Percentiles rank a stretch among this genome's conserved stretches.
Conservation (phyloP, 2,329 filamentous ascomycete genomes). For the Xylogone sp. region DNA sequence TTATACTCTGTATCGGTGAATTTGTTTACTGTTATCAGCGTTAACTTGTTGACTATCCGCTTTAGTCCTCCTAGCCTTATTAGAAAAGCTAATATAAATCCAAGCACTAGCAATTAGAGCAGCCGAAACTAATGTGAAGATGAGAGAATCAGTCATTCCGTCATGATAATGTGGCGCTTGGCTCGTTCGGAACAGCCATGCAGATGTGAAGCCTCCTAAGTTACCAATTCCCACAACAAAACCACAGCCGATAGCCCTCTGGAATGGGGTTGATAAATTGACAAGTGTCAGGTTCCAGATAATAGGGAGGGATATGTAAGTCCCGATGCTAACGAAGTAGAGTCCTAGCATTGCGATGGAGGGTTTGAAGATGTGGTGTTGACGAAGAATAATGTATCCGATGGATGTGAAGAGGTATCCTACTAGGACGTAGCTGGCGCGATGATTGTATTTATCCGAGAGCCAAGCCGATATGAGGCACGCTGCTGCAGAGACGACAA, state of each 20-base stretch:
- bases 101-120: constrained; percentile 5
- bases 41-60: background rate
- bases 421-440: constrained; percentile 30
- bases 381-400: constrained; percentile 33
- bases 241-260: constrained; percentile 46
- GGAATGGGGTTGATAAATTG: constrained; percentile 58
- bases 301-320: constrained; percentile 59
- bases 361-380: constrained; percentile 13
- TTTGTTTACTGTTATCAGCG: background rate
- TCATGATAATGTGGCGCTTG: constrained; percentile 64
- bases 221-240: constrained; percentile 66
- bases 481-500: constrained; percentile 28
- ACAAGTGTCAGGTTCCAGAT: constrained; percentile 64
- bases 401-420: constrained; percentile 25
- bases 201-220: constrained; percentile 60
- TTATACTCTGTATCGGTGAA: background rate
- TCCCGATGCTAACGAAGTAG: constrained; percentile 61
- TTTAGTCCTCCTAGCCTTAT: background rate
- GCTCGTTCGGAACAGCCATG: constrained; percentile 58
- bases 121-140: constrained; percentile 6
- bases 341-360: constrained; percentile 45
- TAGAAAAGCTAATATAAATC: constrained; percentile 7
- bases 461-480: constrained; percentile 29
- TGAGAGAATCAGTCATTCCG: constrained; percentile 33
- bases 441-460: constrained; percentile 31